Evolutionary conservation across 192 early-diverging fungal genomes (phyloP), one percentile per base, ranked within the genome.

Genomic region (Radiomyces spectabilis): DNA sequence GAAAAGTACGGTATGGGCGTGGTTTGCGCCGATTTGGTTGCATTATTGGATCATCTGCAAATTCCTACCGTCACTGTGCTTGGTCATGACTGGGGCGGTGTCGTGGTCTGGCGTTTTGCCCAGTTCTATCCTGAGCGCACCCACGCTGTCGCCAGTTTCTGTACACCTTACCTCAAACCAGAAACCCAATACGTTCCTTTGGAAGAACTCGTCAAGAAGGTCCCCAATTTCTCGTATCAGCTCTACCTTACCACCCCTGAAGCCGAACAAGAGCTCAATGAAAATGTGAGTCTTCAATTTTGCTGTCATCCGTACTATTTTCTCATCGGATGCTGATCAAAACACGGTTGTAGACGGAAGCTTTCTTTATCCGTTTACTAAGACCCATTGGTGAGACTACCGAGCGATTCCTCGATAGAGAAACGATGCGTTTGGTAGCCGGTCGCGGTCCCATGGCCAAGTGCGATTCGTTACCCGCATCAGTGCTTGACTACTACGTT

Each of bases 51-150:
- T 51, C 69, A 77, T 41, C 49, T 84, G 51, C 53, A 69, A 10
- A 34, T 80, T 3, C 54, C 54, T 33, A 78, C 68, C 15, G 77
- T 76, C 9, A 74, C 78, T 5, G 68, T 80, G 21, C 43, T 85
- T 25, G 85, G 79, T 18, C 86, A 88, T 43, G 84, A 88, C 62
- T 88, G 83, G 84, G 82, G 85, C 42, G 81, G 75, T 15, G 21
- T 47, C 29, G 31, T 73, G 1, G 66, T 35, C 16, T 86, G 83
- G 82, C 55, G 75, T n/a, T 57, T 83, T 24, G 67, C 71, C 8
- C 54, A 74, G 35, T 74, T 66, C 52, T 79, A 78, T 55, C 82
- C 86, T 6, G 73, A 85, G 18, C 77, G 81, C 15, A 75, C 83
- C 9, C 51, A 39, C 2, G 71, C 80, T 12, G 58, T 84, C 5